Evolutionary conservation across 306 rosid species (phyloP).

Genomic region (Lotus japonicus): DNA sequence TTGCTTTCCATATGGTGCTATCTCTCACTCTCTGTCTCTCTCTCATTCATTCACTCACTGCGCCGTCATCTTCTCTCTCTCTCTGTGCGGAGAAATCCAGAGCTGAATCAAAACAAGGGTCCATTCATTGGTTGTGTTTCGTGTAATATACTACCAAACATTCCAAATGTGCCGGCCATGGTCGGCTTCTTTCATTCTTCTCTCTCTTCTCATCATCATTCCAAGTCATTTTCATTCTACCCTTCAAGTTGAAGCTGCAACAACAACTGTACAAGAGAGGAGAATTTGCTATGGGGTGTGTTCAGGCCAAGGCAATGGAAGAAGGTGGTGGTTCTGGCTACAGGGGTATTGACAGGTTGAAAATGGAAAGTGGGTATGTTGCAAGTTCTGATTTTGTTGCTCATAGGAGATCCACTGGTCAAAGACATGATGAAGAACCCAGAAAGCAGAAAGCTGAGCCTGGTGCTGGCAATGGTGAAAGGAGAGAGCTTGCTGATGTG

Average conservation of each 20-base stretch:
- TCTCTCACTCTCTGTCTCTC: not conserved
- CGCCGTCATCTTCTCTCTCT: constrained; percentile 23
- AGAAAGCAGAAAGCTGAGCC: constrained; percentile 12
- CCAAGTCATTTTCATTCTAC: not conserved
- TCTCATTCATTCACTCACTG: not conserved
- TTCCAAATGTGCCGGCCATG: constrained; percentile 69
- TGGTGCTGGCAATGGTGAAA: constrained; percentile 15
- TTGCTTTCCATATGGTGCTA: not conserved
- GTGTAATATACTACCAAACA: not conserved
- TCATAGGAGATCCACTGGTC: constrained; percentile 49
- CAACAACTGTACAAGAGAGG: not conserved
- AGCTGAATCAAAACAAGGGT: not conserved
- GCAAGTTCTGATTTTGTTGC: constrained; percentile 24
- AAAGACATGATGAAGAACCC: constrained; percentile 22
- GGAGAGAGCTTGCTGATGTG: not conserved
- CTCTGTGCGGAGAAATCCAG: constrained; percentile 46
- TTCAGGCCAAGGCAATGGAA: constrained; percentile 50
- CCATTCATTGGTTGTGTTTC: constrained; percentile 10
- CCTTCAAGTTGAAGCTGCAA: not conserved
- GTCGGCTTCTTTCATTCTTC: constrained; percentile 42
- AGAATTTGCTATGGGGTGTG: constrained; percentile 56
- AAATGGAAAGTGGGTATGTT: constrained; percentile 53
- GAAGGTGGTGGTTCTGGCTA: constrained; percentile 2
- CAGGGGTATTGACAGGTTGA: constrained; percentile 38
- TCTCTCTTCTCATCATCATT: not conserved